Evolutionary conservation across 768 basidiomycete genomes (phyloP), one percentile per base, ranked within the genome.

Genomic region (Boletus insuetus): DNA sequence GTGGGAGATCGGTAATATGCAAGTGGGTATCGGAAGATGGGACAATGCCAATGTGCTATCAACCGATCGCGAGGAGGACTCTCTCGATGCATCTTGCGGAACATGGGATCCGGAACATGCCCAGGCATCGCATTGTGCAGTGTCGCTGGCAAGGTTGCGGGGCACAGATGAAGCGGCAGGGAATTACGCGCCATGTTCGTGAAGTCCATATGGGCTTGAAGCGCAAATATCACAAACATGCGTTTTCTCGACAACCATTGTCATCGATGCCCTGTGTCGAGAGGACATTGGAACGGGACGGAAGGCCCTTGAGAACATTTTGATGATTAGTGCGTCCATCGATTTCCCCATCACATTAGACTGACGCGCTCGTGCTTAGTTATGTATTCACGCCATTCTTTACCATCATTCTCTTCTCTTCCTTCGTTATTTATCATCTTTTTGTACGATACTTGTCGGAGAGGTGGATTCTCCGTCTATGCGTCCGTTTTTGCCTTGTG

Each of bases 171-270:
- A 56, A 56, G 34, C 40, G 64, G 6, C 22, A 52, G 0, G 20
- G 57, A 3, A 41, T 67, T 0, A 0, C 20, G 11, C 48, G 65
- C 0, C 65, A 67, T 12, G 11, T n/a, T 3, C 55, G 62, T 0
- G 64, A 65, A 11, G 59, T 61, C 0, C 64, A 65, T 3, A 11
- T 64, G 9, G 41, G 56, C 11, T 47, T 41, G 45, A 61, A 45
- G 26, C 64, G 64, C 51, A 49, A 11, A 22, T 19, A 43, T n/a
- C 22, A 7, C 32, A 22, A 14, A 9, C 3, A 7, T 7, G 17
- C 13, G 24, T 20, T 12, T 41, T 20, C 35, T 38, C 29, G n/a
- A 13, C 6, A 7, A 4, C 0, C 29, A 8, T 39, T 17, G 24
- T 9, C 24, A 3, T n/a, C 10, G 17, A 17, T 29, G 19, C 14